Evolutionary conservation across 1,284 basidiomycete species (phyloP).

Genomic region (Ustilago lituana): DNA sequence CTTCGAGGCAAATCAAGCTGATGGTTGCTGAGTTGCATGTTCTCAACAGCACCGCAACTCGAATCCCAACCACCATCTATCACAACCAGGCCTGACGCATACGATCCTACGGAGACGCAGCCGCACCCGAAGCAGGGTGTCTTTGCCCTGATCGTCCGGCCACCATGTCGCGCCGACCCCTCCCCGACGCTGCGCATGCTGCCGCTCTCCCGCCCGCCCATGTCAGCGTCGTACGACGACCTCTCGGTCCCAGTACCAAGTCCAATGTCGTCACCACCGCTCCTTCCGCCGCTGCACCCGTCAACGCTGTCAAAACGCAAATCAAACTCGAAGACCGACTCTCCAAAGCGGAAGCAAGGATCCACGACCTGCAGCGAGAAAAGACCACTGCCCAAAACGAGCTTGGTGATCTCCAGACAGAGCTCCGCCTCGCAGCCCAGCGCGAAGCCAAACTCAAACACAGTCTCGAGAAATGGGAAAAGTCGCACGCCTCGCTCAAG

Average conservation of each 20-base stretch:
- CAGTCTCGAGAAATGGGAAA: constrained; percentile 41
- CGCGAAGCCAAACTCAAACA: constrained; percentile 46
- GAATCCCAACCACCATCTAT: constrained; percentile 8
- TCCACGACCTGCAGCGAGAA: constrained; percentile 34
- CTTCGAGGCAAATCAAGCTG: too few species aligned
- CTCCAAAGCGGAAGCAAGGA: constrained; percentile 22
- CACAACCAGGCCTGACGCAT: constrained; percentile 11
- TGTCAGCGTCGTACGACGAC: constrained; percentile 27
- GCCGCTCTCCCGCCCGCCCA: constrained; percentile 8
- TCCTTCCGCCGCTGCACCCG: constrained; percentile 5
- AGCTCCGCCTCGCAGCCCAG: constrained; percentile 41
- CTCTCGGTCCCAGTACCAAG: constrained; percentile 33
- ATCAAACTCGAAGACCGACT: constrained; percentile 40
- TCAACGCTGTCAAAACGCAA: constrained; percentile 17
- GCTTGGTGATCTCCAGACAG: constrained; percentile 44
- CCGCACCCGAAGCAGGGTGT: constrained; percentile 23
- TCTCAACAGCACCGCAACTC: constrained; percentile 11
- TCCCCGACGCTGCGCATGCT: neutral
- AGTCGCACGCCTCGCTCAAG: constrained; percentile 34
- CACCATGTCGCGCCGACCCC: constrained; percentile 28
- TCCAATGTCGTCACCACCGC: constrained; percentile 20
- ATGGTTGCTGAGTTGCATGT: neutral
- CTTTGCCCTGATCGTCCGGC: constrained; percentile 10
- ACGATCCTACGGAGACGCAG: constrained; percentile 11
- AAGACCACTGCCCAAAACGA: constrained; percentile 28